Percentiles rank a stretch among this genome's conserved stretches.
Conservation (phyloP, 306 rosid species). For the Crotalaria pallida region DNA sequence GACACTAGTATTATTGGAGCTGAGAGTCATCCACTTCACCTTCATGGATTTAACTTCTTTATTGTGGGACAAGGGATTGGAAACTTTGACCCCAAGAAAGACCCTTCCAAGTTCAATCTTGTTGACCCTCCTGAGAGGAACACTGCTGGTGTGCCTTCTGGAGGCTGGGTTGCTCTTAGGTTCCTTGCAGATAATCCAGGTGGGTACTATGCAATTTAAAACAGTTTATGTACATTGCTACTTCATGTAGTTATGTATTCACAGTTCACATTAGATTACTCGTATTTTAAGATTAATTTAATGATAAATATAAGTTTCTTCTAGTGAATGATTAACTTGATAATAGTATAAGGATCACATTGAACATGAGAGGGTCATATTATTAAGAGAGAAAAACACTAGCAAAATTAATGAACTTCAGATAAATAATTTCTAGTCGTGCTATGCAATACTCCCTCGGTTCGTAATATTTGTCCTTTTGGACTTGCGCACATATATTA, state of each 20-base stretch:
- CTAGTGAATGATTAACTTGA: background rate
- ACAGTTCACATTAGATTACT: background rate
- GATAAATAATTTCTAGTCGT: no score
- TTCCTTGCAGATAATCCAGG: conserved; percentile 72
- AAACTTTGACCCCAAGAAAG: conserved; percentile 58
- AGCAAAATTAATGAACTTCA: no score
- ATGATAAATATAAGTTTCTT: background rate
- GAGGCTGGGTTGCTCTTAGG: conserved; percentile 73
- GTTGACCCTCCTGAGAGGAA: conserved; percentile 76
- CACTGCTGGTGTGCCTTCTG: conserved; percentile 59
- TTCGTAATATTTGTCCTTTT: no score
- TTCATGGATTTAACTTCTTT: conserved; percentile 77
- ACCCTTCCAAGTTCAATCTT: conserved; percentile 50
- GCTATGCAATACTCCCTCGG: no score
- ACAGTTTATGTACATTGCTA: background rate
- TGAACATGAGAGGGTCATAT: background rate
- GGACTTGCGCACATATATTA: no score
- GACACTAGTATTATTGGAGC: conserved; percentile 68
- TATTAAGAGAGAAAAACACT: no score
- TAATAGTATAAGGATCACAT: background rate
- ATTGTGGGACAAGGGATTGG: conserved; percentile 62
- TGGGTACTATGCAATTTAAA: conserved; percentile 3
- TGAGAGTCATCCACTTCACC: conserved; percentile 79
- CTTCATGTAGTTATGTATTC: background rate
- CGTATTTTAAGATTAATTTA: background rate